Conservation (phyloP, 345 rosid species). For the Fremontodendron californicum region DNA sequence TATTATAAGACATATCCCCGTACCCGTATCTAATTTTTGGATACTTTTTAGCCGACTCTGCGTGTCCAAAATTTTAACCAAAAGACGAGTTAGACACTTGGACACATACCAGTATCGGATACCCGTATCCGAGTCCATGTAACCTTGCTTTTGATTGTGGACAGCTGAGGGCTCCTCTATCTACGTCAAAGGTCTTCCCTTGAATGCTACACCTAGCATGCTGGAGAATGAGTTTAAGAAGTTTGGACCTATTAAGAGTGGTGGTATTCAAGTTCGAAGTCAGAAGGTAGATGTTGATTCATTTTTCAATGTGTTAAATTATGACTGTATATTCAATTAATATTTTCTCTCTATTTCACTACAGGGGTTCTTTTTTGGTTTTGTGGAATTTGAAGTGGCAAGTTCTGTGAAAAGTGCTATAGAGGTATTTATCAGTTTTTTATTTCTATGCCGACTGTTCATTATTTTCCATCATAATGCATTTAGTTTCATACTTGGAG, state of each 20-base stretch:
- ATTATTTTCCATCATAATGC: neutral
- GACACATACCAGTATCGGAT: no score
- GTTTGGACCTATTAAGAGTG: constrained; percentile 66
- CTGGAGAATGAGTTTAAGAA: constrained; percentile 70
- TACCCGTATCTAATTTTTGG: no score
- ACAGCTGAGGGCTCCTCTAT: constrained; percentile 72
- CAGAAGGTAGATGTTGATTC: constrained; percentile 50
- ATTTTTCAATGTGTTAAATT: neutral
- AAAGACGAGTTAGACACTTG: no score
- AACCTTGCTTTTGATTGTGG: no score
- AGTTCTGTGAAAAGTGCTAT: constrained; percentile 81
- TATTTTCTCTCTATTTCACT: neutral
- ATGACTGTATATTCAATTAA: neutral
- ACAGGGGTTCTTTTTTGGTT: constrained; percentile 92
- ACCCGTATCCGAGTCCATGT: no score
- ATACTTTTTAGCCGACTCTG: no score
- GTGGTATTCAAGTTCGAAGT: constrained; percentile 76
- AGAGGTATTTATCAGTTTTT: constrained; percentile 38
- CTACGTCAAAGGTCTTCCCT: constrained; percentile 74
- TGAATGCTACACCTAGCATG: constrained; percentile 47
- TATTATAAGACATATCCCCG: no score
- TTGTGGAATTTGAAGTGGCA: constrained; percentile 82
- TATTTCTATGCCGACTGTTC: neutral
- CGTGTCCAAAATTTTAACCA: no score
- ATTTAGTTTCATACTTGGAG: neutral